Percentiles rank a stretch among this genome's conserved stretches.
These are phyloP conservation scores for Chaetomiaceae sp. DNA, from an alignment of 2,329 filamentous ascomycete genomes.

Conservation along the genomic window DNA sequence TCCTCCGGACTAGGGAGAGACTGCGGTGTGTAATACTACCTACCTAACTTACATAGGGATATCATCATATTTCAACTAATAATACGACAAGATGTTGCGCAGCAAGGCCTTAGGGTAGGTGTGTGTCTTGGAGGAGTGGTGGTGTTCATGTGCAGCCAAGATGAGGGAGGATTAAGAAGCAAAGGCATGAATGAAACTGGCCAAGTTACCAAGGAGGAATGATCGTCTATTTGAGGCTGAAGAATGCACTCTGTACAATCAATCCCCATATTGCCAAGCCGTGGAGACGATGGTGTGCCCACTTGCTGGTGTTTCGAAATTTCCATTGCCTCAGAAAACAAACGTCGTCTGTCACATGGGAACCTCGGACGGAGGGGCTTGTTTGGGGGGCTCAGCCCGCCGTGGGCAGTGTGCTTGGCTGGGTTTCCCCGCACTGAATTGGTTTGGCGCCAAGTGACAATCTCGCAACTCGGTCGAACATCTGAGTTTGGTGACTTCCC, in stretches of 20 bases:
- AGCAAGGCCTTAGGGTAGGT: conserved; percentile 7
- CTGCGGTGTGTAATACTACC: conserved; percentile 32
- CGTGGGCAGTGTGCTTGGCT: neutral
- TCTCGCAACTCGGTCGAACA: conserved; percentile 5
- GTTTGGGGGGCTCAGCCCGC: neutral
- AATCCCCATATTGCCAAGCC: too few relatives aligned
- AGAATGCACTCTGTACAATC: too few relatives aligned
- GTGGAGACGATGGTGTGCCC: neutral
- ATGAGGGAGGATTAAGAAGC: too few relatives aligned
- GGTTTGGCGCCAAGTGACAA: neutral
- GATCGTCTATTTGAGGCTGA: too few relatives aligned
- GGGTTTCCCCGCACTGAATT: conserved; percentile 6
- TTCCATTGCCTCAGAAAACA: neutral
- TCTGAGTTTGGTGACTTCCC: too few relatives aligned
- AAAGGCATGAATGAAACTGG: too few relatives aligned
- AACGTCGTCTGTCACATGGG: conserved; percentile 2
- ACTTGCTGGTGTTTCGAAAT: neutral
- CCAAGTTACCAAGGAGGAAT: too few relatives aligned
- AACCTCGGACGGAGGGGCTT: neutral
- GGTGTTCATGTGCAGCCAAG: too few relatives aligned
- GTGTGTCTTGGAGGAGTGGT: too few relatives aligned
- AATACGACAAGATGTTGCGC: conserved; percentile 16
- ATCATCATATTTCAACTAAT: conserved; percentile 24
- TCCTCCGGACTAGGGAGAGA: conserved; percentile 1
- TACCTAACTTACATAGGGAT: too few relatives aligned